Evolutionary conservation across 305 asterid species (phyloP).

Genomic region (Fraxinus latifolia): DNA sequence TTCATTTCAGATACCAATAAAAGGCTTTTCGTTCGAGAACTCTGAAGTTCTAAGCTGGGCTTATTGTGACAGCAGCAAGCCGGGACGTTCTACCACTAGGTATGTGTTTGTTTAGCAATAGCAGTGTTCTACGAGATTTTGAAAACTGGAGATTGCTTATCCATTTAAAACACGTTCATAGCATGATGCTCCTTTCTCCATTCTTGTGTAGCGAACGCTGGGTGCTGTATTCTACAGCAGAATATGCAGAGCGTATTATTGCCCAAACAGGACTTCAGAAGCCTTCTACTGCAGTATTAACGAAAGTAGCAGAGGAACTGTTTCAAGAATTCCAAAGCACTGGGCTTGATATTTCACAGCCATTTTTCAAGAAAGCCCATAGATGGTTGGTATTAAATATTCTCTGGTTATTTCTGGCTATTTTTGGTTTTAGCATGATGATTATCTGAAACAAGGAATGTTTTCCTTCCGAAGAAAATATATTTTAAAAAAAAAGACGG

Average conservation of each 20-base stretch:
- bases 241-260: conserved; percentile 66
- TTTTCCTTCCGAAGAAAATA: background rate
- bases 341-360: conserved; percentile 50
- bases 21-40: conserved; percentile 66
- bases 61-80: conserved; percentile 83
- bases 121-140: background rate
- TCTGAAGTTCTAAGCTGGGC: conserved; percentile 76
- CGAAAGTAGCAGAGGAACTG: conserved; percentile 74
- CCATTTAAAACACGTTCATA: background rate
- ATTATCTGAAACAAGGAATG: background rate
- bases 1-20: conserved; percentile 61
- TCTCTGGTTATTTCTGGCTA: conserved; percentile 1
- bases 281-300: conserved; percentile 53
- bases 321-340: conserved; percentile 65
- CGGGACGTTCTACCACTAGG: conserved; percentile 67
- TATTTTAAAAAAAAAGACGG: background rate
- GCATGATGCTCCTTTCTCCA: background rate
- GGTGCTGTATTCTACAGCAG: conserved; percentile 82
- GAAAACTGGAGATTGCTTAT: background rate
- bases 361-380: conserved; percentile 75
- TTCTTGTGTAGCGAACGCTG: conserved; percentile 58
- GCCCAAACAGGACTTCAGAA: conserved; percentile 69
- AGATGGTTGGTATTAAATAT: conserved; percentile 59
- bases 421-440: background rate
- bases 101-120: conserved; percentile 24